A percentile compares a stretch with the other conserved stretches of the same genome.
Conservation (phyloP, 192 early-diverging fungal species). For the Rhizoclosmatium sp. region DNA sequence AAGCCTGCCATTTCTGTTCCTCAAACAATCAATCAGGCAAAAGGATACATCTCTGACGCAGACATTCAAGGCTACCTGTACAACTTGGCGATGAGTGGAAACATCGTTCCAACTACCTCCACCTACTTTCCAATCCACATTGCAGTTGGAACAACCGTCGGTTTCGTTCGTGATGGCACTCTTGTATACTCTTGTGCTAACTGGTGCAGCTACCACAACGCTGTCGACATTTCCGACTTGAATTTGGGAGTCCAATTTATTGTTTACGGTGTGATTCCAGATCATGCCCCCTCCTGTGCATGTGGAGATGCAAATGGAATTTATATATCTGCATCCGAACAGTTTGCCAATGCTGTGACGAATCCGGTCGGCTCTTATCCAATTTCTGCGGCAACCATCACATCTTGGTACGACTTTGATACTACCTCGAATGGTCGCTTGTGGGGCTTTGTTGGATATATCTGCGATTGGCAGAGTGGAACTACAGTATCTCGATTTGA, state of each 20-base stretch:
- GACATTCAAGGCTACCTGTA: not conserved
- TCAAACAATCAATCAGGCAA: not conserved
- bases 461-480: too few relatives aligned
- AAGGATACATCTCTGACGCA: too few relatives aligned
- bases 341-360: too few relatives aligned
- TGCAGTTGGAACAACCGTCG: not conserved
- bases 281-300: too few relatives aligned
- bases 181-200: not conserved
- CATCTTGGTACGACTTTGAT: too few relatives aligned
- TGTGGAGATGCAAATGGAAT: not conserved
- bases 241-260: not conserved
- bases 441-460: too few relatives aligned
- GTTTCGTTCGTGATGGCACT: not conserved
- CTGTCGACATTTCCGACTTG: slow-evolving; percentile 1
- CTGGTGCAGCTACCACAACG: not conserved
- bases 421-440: too few relatives aligned
- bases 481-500: too few relatives aligned
- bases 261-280: not conserved
- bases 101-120: not conserved
- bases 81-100: not conserved
- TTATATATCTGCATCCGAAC: too few relatives aligned
- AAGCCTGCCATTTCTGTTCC: not conserved
- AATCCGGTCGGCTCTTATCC: too few relatives aligned
- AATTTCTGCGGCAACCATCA: too few relatives aligned
- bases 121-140: slow-evolving; percentile 1